Base-by-base conservation (phyloP, 257 asterid genomes). In the Forsythia viridissima region DNA sequence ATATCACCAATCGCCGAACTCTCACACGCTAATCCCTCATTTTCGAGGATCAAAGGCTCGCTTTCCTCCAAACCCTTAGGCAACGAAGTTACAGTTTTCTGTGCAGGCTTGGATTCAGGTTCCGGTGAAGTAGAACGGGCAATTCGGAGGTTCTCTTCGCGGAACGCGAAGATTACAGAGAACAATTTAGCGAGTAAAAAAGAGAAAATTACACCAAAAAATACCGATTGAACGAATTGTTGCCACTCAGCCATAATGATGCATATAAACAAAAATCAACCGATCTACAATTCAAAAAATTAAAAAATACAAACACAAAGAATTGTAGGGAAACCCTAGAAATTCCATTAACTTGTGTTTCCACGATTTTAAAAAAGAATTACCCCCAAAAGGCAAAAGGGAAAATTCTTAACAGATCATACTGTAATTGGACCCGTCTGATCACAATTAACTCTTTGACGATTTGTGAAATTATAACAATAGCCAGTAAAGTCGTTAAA, bases 171-270 rank as follows among this genome's bases (percentile, higher is more conserved):
- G 77, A 96, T 88, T 18, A 96, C 83, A 21, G 98, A 87, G 74
- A 96, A 93, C 52, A 93, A 95, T 85, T 93, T 93, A 38, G 98
- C 98, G 74, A 96, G 95, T 65, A 96, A 87, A 85, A 83, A 96
- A 1, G 99, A 96, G 91, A 92, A 96, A 40, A 96, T 59, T 59
- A 91, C 9, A 43, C 97, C 99, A 78, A 96, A 42, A 52, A 96
- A 4, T 13, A 92, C 83, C 63, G 99, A 92, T 79, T 93, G 97
- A 44, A 85, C 67, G 44, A 82, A 67, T 67, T 89, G 88, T 20
- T 90, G 91, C 97, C 93, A 92, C 24, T 93, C 98, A 48, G 91
- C 91, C 98, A 90, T 93, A 8, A 63, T 21, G 24, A 63, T n/a
- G 36, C 66, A 63, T 7, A 63, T 8, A 52, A 4, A 63, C 36